Percentiles rank a stretch among this genome's conserved stretches.
phyloP scores from a whole-genome alignment of 768 basidiomycete species.

The Sporobolomyces pararoseus region DNA sequence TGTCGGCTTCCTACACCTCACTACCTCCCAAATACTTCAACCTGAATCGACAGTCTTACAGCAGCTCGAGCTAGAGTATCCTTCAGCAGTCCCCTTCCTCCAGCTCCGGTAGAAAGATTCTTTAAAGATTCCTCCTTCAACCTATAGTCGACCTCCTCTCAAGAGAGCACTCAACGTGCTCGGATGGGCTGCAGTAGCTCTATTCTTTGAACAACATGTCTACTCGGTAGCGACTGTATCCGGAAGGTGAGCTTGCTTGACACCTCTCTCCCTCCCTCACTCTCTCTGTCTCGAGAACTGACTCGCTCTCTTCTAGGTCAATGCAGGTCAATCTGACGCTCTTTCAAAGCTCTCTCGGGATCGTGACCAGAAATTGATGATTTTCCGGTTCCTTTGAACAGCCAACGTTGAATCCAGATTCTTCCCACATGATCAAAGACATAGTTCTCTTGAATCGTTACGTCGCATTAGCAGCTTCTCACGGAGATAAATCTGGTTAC shows the following conservation, averaged over 20 bases:
- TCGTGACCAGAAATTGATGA: no score
- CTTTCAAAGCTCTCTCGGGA: no score
- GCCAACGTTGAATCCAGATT: conserved; percentile 46
- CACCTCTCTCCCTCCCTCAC: neutral
- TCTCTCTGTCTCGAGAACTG: neutral
- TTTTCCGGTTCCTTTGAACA: neutral
- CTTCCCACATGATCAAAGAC: conserved; percentile 41
- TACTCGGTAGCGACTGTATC: conserved; percentile 37
- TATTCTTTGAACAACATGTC: conserved; percentile 43
- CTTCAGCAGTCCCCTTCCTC: no score
- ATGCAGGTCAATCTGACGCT: conserved; percentile 42
- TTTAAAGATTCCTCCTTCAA: neutral
- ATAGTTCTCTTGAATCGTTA: conserved; percentile 44
- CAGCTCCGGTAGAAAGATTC: no score
- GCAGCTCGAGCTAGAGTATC: no score
- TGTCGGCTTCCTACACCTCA: neutral
- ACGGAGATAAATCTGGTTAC: conserved; percentile 10
- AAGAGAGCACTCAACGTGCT: conserved; percentile 27
- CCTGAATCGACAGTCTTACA: no score
- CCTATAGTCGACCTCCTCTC: neutral
- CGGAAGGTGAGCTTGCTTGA: conserved; percentile 36
- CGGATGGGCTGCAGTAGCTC: conserved; percentile 41
- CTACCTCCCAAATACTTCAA: no score
- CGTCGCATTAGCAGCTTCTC: conserved; percentile 9
- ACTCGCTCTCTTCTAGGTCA: conserved; percentile 26